Base-by-base conservation (phyloP, 2,329 filamentous ascomycete species). In the Alternaria conjuncta region DNA sequence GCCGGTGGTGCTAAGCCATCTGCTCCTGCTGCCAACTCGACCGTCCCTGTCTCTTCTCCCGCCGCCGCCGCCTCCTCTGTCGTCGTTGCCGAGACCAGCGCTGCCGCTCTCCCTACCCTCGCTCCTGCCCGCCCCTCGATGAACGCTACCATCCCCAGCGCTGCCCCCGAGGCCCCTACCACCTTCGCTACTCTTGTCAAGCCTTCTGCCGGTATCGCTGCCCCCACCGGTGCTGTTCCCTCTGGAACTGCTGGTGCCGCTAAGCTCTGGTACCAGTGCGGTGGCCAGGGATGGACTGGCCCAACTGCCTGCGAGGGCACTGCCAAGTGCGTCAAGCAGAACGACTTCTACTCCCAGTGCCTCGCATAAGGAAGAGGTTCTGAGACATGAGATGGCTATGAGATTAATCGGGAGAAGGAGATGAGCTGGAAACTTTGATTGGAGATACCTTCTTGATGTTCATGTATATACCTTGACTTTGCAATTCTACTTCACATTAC, bases 301-400 rank as follows among this genome's bases (percentile, higher is more conserved):
- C 55, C 78, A 5, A 79, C 75, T 2, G 58, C 68, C n/a, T 84
- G 82, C 54, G 76, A 75, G 12, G 55, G 69, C 26, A 81, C 81
- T 13, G 66, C 66, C 23, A 70, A 69, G 15, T 84, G 82, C 68
- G 71, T 75, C 23, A 66, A 69, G 6, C 66, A 61, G 41, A 83
- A 83, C 71, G 70, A 74, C 3, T 84, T 79, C 65, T 84, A 84
- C 71, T 78, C 64, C 20, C 82, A 84, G 75, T 84, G 82, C 65
- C 15, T 60, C 28, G 54, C 55, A 49, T 63, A 63, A 30, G 13
- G 20, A 32, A 44, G 32, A n/a, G 15, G 5, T 15, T 6, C 13
- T 11, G 50, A 43, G 21, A 57, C 3, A 28, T n/a, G 13, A 21
- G 10, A 32, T 47, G 36, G 18, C 18, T n/a, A 43, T n/a, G 49